A percentile compares a stretch with the other conserved stretches of the same genome.
These are phyloP conservation scores for Corinectria fuckeliana DNA, from an alignment of 2,329 filamentous ascomycete species.

Conservation along the genomic window DNA sequence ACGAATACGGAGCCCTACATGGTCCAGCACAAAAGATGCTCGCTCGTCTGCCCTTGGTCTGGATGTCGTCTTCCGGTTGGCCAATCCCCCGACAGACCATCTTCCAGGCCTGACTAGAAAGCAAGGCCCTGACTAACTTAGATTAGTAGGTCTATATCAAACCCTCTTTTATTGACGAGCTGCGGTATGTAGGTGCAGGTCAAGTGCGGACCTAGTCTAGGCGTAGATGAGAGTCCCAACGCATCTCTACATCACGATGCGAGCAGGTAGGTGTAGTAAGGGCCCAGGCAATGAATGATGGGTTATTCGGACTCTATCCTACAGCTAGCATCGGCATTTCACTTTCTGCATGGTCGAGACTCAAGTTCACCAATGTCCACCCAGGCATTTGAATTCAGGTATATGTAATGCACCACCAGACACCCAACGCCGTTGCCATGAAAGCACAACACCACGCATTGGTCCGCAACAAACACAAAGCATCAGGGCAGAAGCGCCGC, in stretches of 20 bases:
- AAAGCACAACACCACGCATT: conserved; percentile 37
- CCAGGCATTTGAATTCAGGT: conserved; percentile 35
- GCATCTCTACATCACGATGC: no score
- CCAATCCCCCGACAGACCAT: conserved; percentile 9
- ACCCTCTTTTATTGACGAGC: not conserved
- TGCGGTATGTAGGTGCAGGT: not conserved
- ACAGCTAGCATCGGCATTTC: not conserved
- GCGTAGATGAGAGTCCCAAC: not conserved
- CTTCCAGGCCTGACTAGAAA: not conserved
- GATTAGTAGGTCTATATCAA: no score
- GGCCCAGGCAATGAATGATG: not conserved
- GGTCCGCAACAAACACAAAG: conserved; percentile 27
- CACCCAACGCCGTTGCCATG: conserved; percentile 46
- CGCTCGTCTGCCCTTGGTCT: not conserved
- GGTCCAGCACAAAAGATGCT: not conserved
- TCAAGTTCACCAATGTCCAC: conserved; percentile 26
- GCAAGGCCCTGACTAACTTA: not conserved
- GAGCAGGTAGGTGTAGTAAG: no score
- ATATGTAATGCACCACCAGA: conserved; percentile 42
- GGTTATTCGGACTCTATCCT: not conserved
- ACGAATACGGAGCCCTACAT: not conserved
- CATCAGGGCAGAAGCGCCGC: conserved; percentile 31
- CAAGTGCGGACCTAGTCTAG: not conserved
- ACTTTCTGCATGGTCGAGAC: not conserved
- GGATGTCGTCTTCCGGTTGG: conserved; percentile 13